Conservation (phyloP, 2,329 filamentous ascomycete species). For the Chaetothyriales sp. region DNA sequence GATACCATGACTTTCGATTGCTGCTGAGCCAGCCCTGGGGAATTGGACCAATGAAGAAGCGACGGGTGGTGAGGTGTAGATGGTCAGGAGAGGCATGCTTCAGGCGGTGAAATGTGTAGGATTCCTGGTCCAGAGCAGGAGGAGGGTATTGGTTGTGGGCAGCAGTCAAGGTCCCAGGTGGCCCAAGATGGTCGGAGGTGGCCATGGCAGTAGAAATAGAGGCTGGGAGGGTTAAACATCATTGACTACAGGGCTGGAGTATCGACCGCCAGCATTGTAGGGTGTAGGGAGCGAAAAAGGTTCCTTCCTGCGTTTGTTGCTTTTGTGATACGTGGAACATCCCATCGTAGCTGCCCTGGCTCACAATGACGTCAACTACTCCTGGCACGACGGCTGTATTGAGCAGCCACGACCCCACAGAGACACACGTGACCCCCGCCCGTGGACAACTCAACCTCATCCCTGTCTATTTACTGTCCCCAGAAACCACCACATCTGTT, state of each 20-base stretch:
- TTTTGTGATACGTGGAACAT: too few relatives aligned
- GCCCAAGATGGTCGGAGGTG: conserved; percentile 6
- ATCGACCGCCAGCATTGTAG: background rate
- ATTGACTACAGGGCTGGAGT: background rate
- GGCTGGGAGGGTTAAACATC: background rate
- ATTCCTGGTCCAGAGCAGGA: conserved; percentile 31
- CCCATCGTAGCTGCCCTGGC: too few relatives aligned
- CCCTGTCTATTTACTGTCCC: too few relatives aligned
- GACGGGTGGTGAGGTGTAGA: conserved; percentile 44
- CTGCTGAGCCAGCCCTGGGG: conserved; percentile 50
- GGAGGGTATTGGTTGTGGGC: conserved; percentile 5
- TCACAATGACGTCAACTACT: too few relatives aligned
- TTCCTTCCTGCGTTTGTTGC: too few relatives aligned
- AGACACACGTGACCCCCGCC: too few relatives aligned
- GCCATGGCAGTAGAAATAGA: conserved; percentile 4
- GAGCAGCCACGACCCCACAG: too few relatives aligned
- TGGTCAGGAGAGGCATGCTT: conserved; percentile 48
- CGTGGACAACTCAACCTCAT: too few relatives aligned
- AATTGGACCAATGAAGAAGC: conserved; percentile 51
- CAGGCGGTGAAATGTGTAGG: conserved; percentile 40
- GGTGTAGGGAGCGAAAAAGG: background rate
- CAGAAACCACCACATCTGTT: background rate
- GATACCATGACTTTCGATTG: conserved; percentile 50
- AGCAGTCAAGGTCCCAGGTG: conserved; percentile 7
- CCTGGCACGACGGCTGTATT: too few relatives aligned